Percentiles rank a stretch among this genome's conserved stretches.
phyloP scores from a whole-genome alignment of 2,329 filamentous ascomycete species.

The Cladosporium sp. region DNA sequence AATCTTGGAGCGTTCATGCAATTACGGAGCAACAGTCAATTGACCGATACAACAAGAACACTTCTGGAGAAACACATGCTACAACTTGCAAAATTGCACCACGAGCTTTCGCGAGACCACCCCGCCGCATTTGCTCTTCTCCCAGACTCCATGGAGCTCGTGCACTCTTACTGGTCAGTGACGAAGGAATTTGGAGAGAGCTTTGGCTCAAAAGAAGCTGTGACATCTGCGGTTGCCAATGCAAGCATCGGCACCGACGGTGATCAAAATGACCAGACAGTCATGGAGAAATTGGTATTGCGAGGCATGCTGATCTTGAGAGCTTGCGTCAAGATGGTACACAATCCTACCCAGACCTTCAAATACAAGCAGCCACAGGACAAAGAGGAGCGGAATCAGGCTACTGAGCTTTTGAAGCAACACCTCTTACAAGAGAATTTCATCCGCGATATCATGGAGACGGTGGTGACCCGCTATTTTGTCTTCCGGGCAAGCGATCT shows the following conservation, averaged over 20 bases:
- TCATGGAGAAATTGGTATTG: conserved; percentile 68
- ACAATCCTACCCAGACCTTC: conserved; percentile 73
- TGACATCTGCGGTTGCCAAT: conserved; percentile 22
- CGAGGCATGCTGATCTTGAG: conserved; percentile 78
- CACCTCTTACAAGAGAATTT: conserved; percentile 71
- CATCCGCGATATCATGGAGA: conserved; percentile 73
- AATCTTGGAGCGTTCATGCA: conserved; percentile 73
- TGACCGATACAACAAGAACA: conserved; percentile 3
- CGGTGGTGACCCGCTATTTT: conserved; percentile 81
- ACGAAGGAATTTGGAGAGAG: conserved; percentile 69
- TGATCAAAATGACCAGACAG: conserved; percentile 34
- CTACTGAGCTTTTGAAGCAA: conserved; percentile 62
- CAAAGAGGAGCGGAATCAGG: conserved; percentile 68
- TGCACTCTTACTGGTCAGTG: conserved; percentile 78
- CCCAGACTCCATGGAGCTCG: conserved; percentile 70
- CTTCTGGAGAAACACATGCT: conserved; percentile 78
- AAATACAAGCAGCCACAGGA: conserved; percentile 70
- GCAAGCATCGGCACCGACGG: conserved; percentile 44
- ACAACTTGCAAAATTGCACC: conserved; percentile 85
- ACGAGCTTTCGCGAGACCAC: conserved; percentile 74
- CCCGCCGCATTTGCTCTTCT: conserved; percentile 77
- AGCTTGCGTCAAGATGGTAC: conserved; percentile 78
- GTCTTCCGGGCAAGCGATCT: conserved; percentile 80
- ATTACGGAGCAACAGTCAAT: conserved; percentile 36
- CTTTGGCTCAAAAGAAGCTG: conserved; percentile 51